Base-by-base conservation (phyloP, 2,329 filamentous ascomycete genomes). In the Scedosporium boydii region DNA sequence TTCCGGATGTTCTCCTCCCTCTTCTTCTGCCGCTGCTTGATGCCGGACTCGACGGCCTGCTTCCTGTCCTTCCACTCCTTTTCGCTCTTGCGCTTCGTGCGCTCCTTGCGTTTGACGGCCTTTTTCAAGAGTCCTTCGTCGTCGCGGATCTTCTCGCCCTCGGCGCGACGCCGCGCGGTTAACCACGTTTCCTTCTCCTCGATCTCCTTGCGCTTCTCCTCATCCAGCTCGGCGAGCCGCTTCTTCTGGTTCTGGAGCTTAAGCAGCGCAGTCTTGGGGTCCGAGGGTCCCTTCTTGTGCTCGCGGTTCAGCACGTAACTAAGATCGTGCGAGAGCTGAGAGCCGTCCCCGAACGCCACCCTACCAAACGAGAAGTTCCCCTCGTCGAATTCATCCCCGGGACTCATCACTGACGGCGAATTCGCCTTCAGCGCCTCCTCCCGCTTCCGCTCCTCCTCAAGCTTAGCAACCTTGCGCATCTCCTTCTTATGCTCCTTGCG, bases 181-280 rank as follows among this genome's bases (percentile, higher is more conserved):
- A 97, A 80, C 95, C 95, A 99, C 63, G 87, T 80, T 70, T 99
- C 93, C 79, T 98, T 98, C 75, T 97, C 91, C 64, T 92, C 87
- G 55, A 98, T 88, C 64, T 96, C 90, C 65, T 87, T 87, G 62
- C 89, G 88, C 77, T 96, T 96, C 67, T 86, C 84, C 1, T 88
- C 85, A 68, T 93, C 89, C 70, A 96, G 84, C 29, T 79, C 83
- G 55, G 87, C 83, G 34, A 98, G 78, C 29, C 92, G 88, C 69
- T 88, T 86, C 77, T 93, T 89, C 76, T 96, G 93, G 70, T 91
- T 90, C 76, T 97, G 88, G 1, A 91, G 86, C 60, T 90, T 90
- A 68, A 89, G 83, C n/a, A 99, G 85, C 6, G 93, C 91, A 1
- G 91, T 91, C 71, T 90, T 90, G 57, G 90, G 81, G 73, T 99